Base-by-base conservation (phyloP, 2,329 filamentous ascomycete genomes). In the Alternaria burnsii region DNA sequence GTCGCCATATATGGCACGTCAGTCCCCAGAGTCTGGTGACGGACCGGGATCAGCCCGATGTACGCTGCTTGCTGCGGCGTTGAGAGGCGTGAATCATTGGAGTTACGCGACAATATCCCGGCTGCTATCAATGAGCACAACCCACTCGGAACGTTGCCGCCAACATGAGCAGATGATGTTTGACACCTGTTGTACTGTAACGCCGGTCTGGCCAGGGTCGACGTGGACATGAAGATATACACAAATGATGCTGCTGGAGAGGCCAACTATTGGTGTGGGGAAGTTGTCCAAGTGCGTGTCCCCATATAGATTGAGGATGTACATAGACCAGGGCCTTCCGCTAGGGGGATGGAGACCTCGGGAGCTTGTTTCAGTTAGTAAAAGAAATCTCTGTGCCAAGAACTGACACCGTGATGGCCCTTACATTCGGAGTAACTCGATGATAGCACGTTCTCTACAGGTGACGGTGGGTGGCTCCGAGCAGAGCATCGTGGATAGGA, bases 1-100 rank as follows among this genome's bases (percentile, higher is more conserved):
- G 67, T 68, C 69, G 74, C 71, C 69, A 72, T 75, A 59, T 46
- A 42, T 61, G 64, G 62, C 61, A 65, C 55, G 55, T 65, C 46
- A 20, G 43, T 66, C 51, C 48, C 55, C 66, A 68, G 52, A 65
- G 68, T 71, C 70, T 66, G 69, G 72, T 71, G 68, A 74, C 63
- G 67, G 58, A 55, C 67, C 58, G 56, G 62, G 59, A 66, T 63
- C 59, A 64, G 65, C 48, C 63, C 64, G 63, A 66, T 44, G 67
- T 68, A 53, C 53, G 62, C 58, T 30, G 28, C 28, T 11, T 30
- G 28, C 28, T 59, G 28, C 59, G 67, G 61, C 59, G 65, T 53
- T 54, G 36, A 58, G 38, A 41, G 44, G 52, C 55, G 56, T 70
- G 68, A 58, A 69, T 70, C 61, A 66, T 69, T 52, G 38, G 48